Evolutionary conservation across 495 filamentous ascomycete genomes (phyloP).

Genomic region (Xylaria palmicola): DNA sequence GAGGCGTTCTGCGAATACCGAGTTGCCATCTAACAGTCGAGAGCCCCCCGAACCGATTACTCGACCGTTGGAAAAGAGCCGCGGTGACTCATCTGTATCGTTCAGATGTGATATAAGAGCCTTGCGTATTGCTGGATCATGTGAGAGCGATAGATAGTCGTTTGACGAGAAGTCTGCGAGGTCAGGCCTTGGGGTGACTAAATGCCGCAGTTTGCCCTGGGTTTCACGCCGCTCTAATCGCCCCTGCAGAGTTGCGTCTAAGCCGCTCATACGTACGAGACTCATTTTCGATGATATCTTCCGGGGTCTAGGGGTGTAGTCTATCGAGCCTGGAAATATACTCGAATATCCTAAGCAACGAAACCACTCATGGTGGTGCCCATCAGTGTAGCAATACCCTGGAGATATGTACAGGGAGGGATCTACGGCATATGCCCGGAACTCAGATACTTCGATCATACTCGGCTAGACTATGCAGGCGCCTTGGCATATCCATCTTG

Average conservation of each 20-base stretch:
- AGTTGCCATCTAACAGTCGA: constrained; percentile 70
- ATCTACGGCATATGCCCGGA: too few relatives aligned
- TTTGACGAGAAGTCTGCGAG: constrained; percentile 63
- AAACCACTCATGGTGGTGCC: too few relatives aligned
- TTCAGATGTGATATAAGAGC: not conserved
- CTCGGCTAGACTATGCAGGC: too few relatives aligned
- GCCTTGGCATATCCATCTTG: too few relatives aligned
- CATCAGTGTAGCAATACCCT: too few relatives aligned
- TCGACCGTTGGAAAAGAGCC: not conserved
- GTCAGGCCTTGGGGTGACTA: constrained; percentile 39
- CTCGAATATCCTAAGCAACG: too few relatives aligned
- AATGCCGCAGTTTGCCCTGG: constrained; percentile 36
- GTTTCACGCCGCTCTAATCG: constrained; percentile 29
- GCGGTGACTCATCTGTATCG: not conserved
- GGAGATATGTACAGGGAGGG: too few relatives aligned
- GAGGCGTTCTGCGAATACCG: constrained; percentile 58
- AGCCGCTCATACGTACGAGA: not conserved
- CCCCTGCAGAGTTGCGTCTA: constrained; percentile 15
- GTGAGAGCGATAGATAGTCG: constrained; percentile 60
- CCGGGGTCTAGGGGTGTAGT: not conserved
- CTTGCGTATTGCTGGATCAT: constrained; percentile 25
- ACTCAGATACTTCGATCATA: too few relatives aligned
- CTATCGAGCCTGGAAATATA: not conserved
- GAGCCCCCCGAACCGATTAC: constrained; percentile 57
- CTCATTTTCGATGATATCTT: not conserved